A percentile compares a stretch with the other conserved stretches of the same genome.
Conservation (phyloP, 108 stramenopile genomes). For the Nitzschia sp. region DNA sequence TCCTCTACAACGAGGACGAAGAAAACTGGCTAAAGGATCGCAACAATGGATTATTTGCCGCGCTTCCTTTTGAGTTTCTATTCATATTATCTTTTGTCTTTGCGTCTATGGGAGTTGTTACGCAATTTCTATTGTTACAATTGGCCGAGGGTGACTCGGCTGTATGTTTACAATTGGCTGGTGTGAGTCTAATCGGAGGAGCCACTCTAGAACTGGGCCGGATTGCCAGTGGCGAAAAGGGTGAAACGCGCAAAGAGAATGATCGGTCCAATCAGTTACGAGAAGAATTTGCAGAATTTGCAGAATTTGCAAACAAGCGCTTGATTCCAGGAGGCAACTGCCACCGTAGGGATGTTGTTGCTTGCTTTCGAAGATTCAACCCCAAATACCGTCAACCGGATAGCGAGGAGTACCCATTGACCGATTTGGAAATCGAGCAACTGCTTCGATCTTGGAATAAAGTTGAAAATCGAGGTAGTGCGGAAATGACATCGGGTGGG, state of each 20-base stretch:
- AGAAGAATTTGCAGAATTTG: constrained; percentile 77
- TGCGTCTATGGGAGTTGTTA: constrained; percentile 50
- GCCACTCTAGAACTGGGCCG: constrained; percentile 78
- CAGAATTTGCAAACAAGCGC: constrained; percentile 69
- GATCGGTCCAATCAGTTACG: constrained; percentile 56
- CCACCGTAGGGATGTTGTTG: constrained; percentile 73
- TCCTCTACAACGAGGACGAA: constrained; percentile 56
- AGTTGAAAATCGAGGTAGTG: constrained; percentile 37
- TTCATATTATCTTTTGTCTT: constrained; percentile 51
- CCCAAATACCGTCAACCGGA: constrained; percentile 77
- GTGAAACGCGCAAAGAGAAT: constrained; percentile 55
- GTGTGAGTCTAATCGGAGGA: constrained; percentile 69
- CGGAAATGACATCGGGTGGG: constrained; percentile 72
- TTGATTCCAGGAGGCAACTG: constrained; percentile 53
- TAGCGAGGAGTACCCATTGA: constrained; percentile 59
- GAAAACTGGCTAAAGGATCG: constrained; percentile 77
- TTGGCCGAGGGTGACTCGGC: constrained; percentile 63
- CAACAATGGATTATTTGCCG: constrained; percentile 74
- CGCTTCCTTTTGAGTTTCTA: constrained; percentile 54
- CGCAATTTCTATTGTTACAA: constrained; percentile 57
- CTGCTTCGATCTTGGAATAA: constrained; percentile 70
- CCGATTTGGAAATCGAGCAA: constrained; percentile 80
- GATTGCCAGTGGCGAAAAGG: constrained; percentile 62
- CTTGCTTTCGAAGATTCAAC: constrained; percentile 80
- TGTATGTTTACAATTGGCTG: constrained; percentile 66